Percentiles rank a stretch among this genome's conserved stretches.
Conservation (phyloP, 805 yeast species). For the Naumovozyma baii region DNA sequence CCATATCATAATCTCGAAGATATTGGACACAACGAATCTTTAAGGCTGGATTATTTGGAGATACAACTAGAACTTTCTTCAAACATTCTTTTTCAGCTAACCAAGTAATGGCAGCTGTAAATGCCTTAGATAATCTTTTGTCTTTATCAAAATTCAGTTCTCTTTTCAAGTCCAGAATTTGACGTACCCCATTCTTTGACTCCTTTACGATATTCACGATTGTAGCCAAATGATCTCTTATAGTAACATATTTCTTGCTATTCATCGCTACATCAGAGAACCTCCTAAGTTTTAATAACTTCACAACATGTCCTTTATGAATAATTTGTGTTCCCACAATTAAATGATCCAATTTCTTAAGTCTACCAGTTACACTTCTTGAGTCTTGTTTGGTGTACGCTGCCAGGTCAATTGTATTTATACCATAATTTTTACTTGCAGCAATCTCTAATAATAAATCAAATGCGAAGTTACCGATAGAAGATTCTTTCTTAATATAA, state of each 20-base stretch:
- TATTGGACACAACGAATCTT: constrained; percentile 40
- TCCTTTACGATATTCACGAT: constrained; percentile 43
- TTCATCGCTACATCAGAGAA: constrained; percentile 29
- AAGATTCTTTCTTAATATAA: constrained; percentile 39
- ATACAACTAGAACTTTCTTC: constrained; percentile 43
- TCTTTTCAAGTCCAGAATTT: constrained; percentile 49
- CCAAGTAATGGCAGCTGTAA: constrained; percentile 39
- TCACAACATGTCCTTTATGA: constrained; percentile 43
- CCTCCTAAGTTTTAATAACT: constrained; percentile 41
- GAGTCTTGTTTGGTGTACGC: constrained; percentile 56
- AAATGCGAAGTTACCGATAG: constrained; percentile 47
- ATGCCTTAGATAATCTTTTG: constrained; percentile 36
- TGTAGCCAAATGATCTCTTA: constrained; percentile 22
- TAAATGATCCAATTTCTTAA: constrained; percentile 45
- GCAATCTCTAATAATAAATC: constrained; percentile 53
- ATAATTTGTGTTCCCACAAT: constrained; percentile 35
- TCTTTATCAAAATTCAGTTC: constrained; percentile 45
- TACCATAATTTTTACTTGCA: constrained; percentile 44
- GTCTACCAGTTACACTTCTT: constrained; percentile 55
- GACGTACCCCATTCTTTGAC: constrained; percentile 53
- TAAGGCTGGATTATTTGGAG: constrained; percentile 37
- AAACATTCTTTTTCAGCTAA: constrained; percentile 38
- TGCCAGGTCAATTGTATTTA: constrained; percentile 49
- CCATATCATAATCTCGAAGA: constrained; percentile 33
- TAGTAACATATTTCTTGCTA: constrained; percentile 16